phyloP scores from a whole-genome alignment of 345 rosid genomes.

The Boechera divaricarpa region DNA sequence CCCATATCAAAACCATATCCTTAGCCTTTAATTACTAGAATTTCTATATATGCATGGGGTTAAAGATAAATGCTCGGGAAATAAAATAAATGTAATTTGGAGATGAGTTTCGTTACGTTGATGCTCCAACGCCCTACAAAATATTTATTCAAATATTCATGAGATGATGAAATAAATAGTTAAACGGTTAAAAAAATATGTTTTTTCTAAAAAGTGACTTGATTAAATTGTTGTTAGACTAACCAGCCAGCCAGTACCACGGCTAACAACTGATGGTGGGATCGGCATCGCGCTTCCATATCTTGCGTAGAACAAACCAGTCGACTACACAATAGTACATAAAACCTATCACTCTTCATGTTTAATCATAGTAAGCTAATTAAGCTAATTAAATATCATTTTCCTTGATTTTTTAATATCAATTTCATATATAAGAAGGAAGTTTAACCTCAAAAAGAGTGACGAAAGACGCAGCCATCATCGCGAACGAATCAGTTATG shows the following conservation, averaged over 20 bases:
- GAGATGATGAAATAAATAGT: background rate
- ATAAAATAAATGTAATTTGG: background rate
- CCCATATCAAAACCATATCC: background rate
- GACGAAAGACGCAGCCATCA: constrained; percentile 75
- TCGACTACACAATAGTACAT: constrained; percentile 53
- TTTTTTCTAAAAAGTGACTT: constrained; percentile 8
- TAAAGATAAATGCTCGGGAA: background rate
- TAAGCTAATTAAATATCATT: background rate
- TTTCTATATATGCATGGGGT: background rate
- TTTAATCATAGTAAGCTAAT: background rate
- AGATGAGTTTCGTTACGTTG: constrained; percentile 55
- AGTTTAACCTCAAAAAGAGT: constrained; percentile 65
- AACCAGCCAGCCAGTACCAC: constrained; percentile 77
- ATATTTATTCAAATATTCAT: constrained; percentile 1
- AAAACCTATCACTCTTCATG: background rate
- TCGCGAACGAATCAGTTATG: constrained; percentile 60
- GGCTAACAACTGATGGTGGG: constrained; percentile 71
- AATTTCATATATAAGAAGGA: background rate
- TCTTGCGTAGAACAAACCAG: constrained; percentile 69
- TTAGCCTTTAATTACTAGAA: background rate
- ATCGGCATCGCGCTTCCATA: constrained; percentile 75
- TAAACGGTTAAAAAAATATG: background rate
- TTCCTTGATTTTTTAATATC: background rate
- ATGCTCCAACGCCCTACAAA: constrained; percentile 73
- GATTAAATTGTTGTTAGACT: constrained; percentile 4